Conservation (phyloP, 2,329 filamentous ascomycete species). For the Fusarium newnesense region DNA sequence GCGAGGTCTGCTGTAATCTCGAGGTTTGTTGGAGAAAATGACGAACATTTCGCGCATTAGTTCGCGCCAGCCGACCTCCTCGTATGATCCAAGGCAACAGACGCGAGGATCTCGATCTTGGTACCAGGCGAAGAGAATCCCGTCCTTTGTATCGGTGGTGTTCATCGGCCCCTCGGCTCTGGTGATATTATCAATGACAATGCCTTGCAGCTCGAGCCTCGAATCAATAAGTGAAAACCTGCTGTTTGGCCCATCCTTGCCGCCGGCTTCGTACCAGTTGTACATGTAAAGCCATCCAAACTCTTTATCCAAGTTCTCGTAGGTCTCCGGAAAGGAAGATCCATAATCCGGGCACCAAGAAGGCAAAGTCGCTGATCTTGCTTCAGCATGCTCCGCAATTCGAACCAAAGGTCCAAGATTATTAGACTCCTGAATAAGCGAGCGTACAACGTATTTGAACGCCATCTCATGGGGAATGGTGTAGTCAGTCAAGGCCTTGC, state of each 20-base stretch:
- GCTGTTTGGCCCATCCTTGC: fast-evolving
- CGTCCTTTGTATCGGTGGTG: fast-evolving
- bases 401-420: neutral
- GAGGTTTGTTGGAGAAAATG: neutral
- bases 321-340: neutral
- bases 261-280: neutral
- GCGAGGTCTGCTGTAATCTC: neutral
- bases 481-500: neutral
- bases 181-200: neutral
- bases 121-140: neutral
- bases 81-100: neutral
- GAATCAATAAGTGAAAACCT: neutral
- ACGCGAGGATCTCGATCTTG: neutral
- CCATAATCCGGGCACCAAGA: neutral
- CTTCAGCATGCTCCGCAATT: neutral
- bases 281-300: neutral
- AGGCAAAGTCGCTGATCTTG: neutral
- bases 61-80: neutral
- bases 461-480: neutral
- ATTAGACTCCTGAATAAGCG: neutral
- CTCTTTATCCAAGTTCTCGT: neutral
- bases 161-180: neutral
- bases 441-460: neutral
- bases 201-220: neutral
- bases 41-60: neutral